phyloP scores from a whole-genome alignment of 352 stramenopile genomes.

The Globisporangium ultimum region DNA sequence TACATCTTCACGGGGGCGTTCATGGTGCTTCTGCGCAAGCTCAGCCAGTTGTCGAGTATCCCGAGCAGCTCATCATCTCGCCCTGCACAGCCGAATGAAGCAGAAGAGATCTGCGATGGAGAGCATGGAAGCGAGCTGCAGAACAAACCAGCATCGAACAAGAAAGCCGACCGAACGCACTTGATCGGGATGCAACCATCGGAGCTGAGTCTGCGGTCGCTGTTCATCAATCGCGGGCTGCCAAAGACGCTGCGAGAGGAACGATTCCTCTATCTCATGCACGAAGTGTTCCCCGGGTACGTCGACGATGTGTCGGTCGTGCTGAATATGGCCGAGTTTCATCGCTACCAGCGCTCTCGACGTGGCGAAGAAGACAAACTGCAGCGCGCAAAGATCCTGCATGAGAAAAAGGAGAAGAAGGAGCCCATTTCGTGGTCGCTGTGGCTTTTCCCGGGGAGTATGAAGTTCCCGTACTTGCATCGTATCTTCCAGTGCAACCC shows the following conservation, averaged over 20 bases:
- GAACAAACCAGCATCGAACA: conserved; percentile 15
- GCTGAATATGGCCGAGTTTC: conserved; percentile 77
- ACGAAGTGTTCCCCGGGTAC: conserved; percentile 82
- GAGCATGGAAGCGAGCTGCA: conserved; percentile 12
- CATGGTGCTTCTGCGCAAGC: conserved; percentile 58
- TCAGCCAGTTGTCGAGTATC: conserved; percentile 66
- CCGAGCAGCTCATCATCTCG: conserved; percentile 23
- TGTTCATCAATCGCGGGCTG: conserved; percentile 78
- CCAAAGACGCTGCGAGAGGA: conserved; percentile 75
- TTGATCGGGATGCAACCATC: conserved; percentile 84
- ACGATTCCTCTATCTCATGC: conserved; percentile 69
- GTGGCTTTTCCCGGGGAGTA: conserved; percentile 57
- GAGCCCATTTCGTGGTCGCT: conserved; percentile 63
- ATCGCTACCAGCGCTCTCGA: conserved; percentile 49
- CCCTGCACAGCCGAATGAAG: neutral
- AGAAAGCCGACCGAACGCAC: conserved; percentile 30
- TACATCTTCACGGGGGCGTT: conserved; percentile 81
- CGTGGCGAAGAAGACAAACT: conserved; percentile 47
- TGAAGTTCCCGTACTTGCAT: conserved; percentile 65
- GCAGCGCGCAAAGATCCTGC: conserved; percentile 56
- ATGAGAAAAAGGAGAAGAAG: conserved; percentile 30
- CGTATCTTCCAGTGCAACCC: conserved; percentile 43
- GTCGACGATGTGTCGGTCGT: conserved; percentile 79
- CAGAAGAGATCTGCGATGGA: neutral
- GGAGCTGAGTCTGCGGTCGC: conserved; percentile 59